Percentiles rank a stretch among this genome's conserved stretches.
These are phyloP conservation scores for Pseudomassariella vexata DNA, from an alignment of 2,329 filamentous ascomycete genomes.

Conservation along the genomic window DNA sequence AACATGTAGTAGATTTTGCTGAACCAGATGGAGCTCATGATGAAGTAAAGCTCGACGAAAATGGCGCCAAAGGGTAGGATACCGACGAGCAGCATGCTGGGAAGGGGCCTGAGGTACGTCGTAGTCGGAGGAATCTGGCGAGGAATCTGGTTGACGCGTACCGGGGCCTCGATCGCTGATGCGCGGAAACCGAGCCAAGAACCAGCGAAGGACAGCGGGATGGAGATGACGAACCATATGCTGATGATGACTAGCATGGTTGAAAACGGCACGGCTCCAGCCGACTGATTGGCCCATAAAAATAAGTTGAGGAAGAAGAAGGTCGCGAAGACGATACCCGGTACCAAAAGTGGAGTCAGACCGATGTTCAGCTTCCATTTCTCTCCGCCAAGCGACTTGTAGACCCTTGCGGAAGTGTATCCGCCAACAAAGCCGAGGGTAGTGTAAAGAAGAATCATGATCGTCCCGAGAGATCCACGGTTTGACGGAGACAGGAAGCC, in stretches of 20 bases:
- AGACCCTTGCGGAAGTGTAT: slow-evolving; percentile 82
- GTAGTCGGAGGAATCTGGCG: slow-evolving; percentile 84
- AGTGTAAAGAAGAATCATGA: slow-evolving; percentile 90
- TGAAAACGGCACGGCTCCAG: slow-evolving; percentile 89
- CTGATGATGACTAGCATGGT: slow-evolving; percentile 91
- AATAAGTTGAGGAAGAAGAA: slow-evolving; percentile 97
- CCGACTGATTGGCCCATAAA: slow-evolving; percentile 88
- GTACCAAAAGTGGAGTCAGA: slow-evolving; percentile 79
- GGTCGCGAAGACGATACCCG: slow-evolving; percentile 74
- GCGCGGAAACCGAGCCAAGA: slow-evolving; percentile 91
- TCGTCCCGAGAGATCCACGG: slow-evolving; percentile 86
- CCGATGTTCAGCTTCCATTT: slow-evolving; percentile 92
- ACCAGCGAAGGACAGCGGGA: slow-evolving; percentile 82
- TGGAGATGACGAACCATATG: slow-evolving; percentile 97
- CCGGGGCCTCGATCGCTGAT: slow-evolving; percentile 66
- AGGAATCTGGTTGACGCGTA: slow-evolving; percentile 95
- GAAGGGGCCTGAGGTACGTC: slow-evolving; percentile 79
- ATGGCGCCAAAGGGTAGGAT: slow-evolving; percentile 94
- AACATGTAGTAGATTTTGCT: slow-evolving; percentile 99
- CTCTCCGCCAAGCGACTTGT: slow-evolving; percentile 90
- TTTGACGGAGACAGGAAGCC: slow-evolving; percentile 96
- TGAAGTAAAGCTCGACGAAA: slow-evolving; percentile 97
- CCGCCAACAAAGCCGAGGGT: slow-evolving; percentile 88
- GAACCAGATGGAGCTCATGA: slow-evolving; percentile 99
- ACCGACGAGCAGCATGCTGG: slow-evolving; percentile 87